These are phyloP conservation scores for Neofusicoccum parvum DNA, from an alignment of 2,329 filamentous ascomycete genomes.

Conservation along the genomic window DNA sequence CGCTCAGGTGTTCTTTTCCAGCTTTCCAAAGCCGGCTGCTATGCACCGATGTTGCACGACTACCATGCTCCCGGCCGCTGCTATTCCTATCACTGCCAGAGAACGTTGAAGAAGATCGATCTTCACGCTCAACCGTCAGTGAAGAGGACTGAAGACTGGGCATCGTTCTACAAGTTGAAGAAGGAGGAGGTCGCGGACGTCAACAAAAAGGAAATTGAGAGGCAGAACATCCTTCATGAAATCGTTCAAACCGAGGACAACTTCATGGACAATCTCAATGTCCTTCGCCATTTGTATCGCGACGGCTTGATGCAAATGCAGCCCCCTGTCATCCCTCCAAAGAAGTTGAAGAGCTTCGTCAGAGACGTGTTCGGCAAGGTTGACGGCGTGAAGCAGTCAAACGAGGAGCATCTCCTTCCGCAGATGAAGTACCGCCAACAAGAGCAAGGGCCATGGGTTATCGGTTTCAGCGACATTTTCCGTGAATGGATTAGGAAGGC, in stretches of 20 bases:
- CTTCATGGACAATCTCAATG: conserved; percentile 86
- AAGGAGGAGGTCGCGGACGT: conserved; percentile 73
- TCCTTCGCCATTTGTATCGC: conserved; percentile 81
- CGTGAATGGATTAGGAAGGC: conserved; percentile 98
- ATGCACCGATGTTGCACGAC: conserved; percentile 78
- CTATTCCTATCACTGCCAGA: conserved; percentile 91
- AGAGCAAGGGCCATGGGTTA: conserved; percentile 93
- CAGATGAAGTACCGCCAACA: conserved; percentile 96
- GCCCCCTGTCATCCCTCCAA: conserved; percentile 78
- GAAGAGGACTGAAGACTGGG: conserved; percentile 72
- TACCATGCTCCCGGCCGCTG: conserved; percentile 72
- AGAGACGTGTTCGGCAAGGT: conserved; percentile 86
- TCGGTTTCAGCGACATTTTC: conserved; percentile 95
- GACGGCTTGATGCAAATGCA: conserved; percentile 74
- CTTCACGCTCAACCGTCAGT: conserved; percentile 71
- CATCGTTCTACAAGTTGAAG: conserved; percentile 80
- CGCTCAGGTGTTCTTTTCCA: conserved; percentile 93
- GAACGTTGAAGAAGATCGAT: conserved; percentile 93
- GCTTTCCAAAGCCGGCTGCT: conserved; percentile 87
- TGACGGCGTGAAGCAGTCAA: conserved; percentile 84
- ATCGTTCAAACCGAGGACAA: conserved; percentile 91
- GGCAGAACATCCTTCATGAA: conserved; percentile 93
- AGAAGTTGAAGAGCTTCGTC: conserved; percentile 78
- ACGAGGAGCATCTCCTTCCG: conserved; percentile 87
- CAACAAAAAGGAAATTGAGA: conserved; percentile 83